Base-by-base conservation (phyloP, 495 filamentous ascomycete species). In the Astrothelium subdiscretum region DNA sequence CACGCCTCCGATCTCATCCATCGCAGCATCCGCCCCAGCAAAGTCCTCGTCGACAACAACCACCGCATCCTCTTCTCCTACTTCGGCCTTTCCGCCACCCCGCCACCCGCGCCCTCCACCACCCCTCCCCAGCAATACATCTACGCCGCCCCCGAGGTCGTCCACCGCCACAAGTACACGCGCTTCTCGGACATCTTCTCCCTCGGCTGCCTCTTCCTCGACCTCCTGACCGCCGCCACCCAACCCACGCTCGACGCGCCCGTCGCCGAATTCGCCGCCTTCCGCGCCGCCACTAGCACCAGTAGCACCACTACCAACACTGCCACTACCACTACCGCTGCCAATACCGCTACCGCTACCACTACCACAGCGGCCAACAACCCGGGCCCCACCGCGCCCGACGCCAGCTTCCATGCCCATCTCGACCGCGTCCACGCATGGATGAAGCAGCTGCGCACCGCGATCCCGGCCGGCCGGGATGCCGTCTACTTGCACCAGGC, bases 151-250 rank as follows among this genome's bases (percentile, higher is more conserved):
- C 70, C 70, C 13, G 70, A 72, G 58, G 32, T 59, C 31, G 54
- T 72, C 48, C 32, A 60, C 1, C 64, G 62, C 2, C 64, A 66
- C 54, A 64, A 60, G 26, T 29, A 15, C 15, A 57, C 38, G 2
- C 54, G 61, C 48, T 29, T 24, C 5, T 12, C 48, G 3, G 92
- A 96, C 71, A 80, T 96, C 59, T 89, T 92, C 72, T 91, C 90
- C 5, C 80, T 91, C 24, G 87, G 83, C 8, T 85, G 84, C 66
- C 74, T 90, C 58, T 85, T 86, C 65, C 77, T 89, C 43, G 86
- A 90, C 60, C 76, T 90, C 22, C 66, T 90, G n/a, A 83, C 80
- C 27, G 81, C 87, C 67, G 48, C 48, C 24, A 54, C 48, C 5
- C 48, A 29, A 2, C 63, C 61, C 3, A 76, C 92, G 42, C 80